Base-by-base conservation (phyloP, 106 monocot species). In the Posidonia australis region DNA sequence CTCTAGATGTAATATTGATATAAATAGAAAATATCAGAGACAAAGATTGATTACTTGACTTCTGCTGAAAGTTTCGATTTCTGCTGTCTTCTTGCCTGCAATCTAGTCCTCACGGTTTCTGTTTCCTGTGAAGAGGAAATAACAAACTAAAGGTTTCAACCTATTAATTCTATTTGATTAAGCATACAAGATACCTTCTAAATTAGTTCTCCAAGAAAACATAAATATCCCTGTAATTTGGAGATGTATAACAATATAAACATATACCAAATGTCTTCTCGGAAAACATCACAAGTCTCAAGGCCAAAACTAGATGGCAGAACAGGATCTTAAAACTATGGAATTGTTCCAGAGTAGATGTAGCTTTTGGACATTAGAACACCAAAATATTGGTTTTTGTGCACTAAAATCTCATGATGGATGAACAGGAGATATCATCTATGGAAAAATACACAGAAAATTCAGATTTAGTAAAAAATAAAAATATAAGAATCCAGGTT, bases 101-200 rank as follows among this genome's bases (percentile, higher is more conserved):
- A 42, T 64, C 48, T 54, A 14, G n/a, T 63, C 52, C 27, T 63
- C 44, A 29, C 63, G 3, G 16, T 31, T 44, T 47, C 72, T 5
- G 72, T 44, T 42, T 72, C 72, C 72, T 72, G 72, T 24, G 5
- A 18, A 28, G 62, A 31, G 26, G 41, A 62, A 23, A 52, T 51
- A 30, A 45, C 18, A 45, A 44, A 20, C 9, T 13, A 19, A 62
- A 16, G 10, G 2, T 13, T 62, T 28, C 19, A 9, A 19, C 42
- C 42, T 21, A n/a, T 13, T 0, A 13, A 43, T 41, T 19, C 19
- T 13, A 62, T 62, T 10, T 42, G n/a, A 10, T 28, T 31, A 41
- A 42, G 32, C n/a, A 41, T 62, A 14, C 13, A 49, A 49, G 36
- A 49, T 12, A 49, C 13, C 49, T 19, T 49, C 10, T 3, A 49